These are phyloP conservation scores for Fraxinus greggii DNA, from an alignment of 305 asterid species.

Conservation along the genomic window DNA sequence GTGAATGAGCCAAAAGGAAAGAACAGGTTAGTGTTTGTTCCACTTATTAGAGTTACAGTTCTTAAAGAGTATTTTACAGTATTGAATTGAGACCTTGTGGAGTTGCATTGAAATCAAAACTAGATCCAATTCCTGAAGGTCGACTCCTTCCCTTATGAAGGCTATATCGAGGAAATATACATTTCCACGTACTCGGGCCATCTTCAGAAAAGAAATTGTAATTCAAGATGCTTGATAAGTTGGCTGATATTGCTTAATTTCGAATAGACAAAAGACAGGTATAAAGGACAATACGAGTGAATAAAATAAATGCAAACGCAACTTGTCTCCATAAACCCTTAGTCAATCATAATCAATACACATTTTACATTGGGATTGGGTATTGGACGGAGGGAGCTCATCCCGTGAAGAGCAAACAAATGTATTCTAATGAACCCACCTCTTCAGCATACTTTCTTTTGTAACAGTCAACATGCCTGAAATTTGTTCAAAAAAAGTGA, in stretches of 20 bases:
- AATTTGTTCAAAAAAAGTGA: constrained; percentile 19
- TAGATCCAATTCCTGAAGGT: background rate
- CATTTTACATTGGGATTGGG: background rate
- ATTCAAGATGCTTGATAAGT: constrained; percentile 8
- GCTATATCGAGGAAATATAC: background rate
- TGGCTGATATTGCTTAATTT: background rate
- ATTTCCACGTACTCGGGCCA: background rate
- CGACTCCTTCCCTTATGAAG: background rate
- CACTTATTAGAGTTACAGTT: background rate
- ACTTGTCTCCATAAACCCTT: background rate
- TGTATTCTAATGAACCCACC: constrained; percentile 48
- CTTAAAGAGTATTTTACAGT: background rate
- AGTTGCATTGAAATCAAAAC: background rate
- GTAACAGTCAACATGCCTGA: constrained; percentile 68
- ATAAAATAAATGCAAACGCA: background rate
- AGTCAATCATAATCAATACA: background rate
- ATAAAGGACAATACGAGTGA: background rate
- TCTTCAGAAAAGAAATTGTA: background rate
- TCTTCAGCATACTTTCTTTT: constrained; percentile 86
- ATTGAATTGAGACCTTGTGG: background rate
- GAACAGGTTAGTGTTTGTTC: background rate
- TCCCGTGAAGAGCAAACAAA: constrained; percentile 9
- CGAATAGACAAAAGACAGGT: background rate
- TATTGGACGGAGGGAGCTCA: background rate
- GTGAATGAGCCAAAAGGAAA: background rate